Evolutionary conservation across 208 protist genomes (phyloP).

Genomic region (Angomonas ambiguus): DNA sequence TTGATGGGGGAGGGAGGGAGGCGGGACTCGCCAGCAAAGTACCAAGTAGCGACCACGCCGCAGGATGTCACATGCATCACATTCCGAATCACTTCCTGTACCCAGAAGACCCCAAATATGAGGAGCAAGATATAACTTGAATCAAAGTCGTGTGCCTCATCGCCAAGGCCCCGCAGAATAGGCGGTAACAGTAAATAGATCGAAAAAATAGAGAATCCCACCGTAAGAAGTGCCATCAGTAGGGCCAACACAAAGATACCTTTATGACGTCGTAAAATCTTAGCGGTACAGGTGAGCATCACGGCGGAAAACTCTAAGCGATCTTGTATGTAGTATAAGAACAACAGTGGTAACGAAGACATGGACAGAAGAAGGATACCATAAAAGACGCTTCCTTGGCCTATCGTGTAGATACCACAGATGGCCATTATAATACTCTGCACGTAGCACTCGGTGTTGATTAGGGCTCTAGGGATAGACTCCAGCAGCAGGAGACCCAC

Average conservation of each 20-base stretch:
- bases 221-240: conserved; percentile 17
- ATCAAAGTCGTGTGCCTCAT: not conserved
- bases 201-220: conserved; percentile 23
- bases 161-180: conserved; percentile 13
- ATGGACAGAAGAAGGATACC: conserved; percentile 27
- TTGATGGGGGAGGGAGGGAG: conserved; percentile 52
- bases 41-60: conserved; percentile 83
- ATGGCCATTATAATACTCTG: conserved; percentile 9
- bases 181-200: conserved; percentile 21
- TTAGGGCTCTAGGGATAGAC: conserved; percentile 9
- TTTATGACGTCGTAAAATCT: conserved; percentile 33
- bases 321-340: conserved; percentile 58
- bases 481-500: conserved; percentile 9
- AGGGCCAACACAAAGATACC: conserved; percentile 39
- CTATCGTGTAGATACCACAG: conserved; percentile 1
- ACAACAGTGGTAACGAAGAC: conserved; percentile 37
- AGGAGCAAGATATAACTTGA: conserved; percentile 13
- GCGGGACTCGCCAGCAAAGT: conserved; percentile 62
- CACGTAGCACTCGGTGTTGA: conserved; percentile 9
- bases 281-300: conserved; percentile 34
- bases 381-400: not conserved
- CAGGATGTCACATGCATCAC: conserved; percentile 67
- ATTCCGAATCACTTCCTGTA: conserved; percentile 46
- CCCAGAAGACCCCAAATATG: conserved; percentile 63
- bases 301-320: conserved; percentile 54